These are phyloP conservation scores for Cladophialophora carrionii DNA, from an alignment of 2,329 filamentous ascomycete species.

Conservation along the genomic window DNA sequence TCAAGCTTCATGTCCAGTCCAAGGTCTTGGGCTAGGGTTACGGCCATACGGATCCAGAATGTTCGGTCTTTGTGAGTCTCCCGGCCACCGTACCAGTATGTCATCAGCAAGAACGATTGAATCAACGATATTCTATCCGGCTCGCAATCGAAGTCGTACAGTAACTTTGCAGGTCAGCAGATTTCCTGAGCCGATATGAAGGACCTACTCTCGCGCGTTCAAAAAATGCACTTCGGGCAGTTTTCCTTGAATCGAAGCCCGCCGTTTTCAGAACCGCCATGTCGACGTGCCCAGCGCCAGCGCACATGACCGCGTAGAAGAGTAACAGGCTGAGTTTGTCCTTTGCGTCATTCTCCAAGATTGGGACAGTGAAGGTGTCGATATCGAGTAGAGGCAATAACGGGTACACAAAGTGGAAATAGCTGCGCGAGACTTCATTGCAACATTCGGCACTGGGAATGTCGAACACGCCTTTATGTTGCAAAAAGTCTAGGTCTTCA, in stretches of 20 bases:
- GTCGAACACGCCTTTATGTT: constrained; percentile 69
- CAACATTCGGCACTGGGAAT: constrained; percentile 71
- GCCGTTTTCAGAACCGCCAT: constrained; percentile 81
- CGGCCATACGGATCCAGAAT: constrained; percentile 98
- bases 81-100: constrained; percentile 94
- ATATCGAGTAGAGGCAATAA: constrained; percentile 86
- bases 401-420: constrained; percentile 85
- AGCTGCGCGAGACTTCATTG: constrained; percentile 78
- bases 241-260: constrained; percentile 41
- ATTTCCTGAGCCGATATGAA: not conserved
- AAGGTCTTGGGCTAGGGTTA: constrained; percentile 89
- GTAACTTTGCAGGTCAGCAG: constrained; percentile 56
- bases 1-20: constrained; percentile 87
- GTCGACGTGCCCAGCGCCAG: constrained; percentile 82
- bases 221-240: constrained; percentile 21
- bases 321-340: constrained; percentile 72
- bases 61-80: constrained; percentile 97
- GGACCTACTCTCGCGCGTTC: constrained; percentile 22
- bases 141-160: constrained; percentile 95
- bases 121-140: constrained; percentile 83
- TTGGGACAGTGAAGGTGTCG: constrained; percentile 61
- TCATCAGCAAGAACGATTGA: constrained; percentile 86
- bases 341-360: constrained; percentile 58
- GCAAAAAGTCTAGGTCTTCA: constrained; percentile 81
- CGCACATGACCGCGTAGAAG: constrained; percentile 94